These are phyloP conservation scores for Pilatotrama ljubarskyi DNA, from an alignment of 768 basidiomycete genomes.

Conservation along the genomic window DNA sequence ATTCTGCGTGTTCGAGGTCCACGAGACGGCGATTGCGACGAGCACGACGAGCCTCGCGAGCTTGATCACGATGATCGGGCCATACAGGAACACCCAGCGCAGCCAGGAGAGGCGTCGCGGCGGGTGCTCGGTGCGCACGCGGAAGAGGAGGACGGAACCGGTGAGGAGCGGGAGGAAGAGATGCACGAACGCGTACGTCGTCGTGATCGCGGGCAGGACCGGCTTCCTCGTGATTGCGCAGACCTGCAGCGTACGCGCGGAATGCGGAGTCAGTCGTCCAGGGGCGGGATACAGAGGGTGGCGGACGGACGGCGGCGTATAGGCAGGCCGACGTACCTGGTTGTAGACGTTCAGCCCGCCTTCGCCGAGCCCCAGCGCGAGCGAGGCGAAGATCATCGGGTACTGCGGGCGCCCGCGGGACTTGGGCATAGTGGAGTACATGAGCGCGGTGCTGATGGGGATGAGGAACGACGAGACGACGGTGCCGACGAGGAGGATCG, in stretches of 20 bases:
- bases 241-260: not conserved
- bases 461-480: slow-evolving; percentile 5
- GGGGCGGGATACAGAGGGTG: too few species aligned
- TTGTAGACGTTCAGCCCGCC: not conserved
- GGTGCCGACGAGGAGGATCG: slow-evolving; percentile 4
- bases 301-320: too few species aligned
- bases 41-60: slow-evolving; percentile 27
- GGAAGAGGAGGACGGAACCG: slow-evolving; percentile 39
- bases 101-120: not conserved
- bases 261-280: too few species aligned
- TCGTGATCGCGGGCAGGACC: not conserved
- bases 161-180: slow-evolving; percentile 33
- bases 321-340: not conserved
- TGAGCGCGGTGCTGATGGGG: slow-evolving; percentile 16
- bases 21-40: slow-evolving; percentile 19
- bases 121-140: slow-evolving; percentile 39
- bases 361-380: slow-evolving; percentile 10
- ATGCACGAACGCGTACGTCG: not conserved
- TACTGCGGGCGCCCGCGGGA: slow-evolving; percentile 23
- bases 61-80: slow-evolving; percentile 31
- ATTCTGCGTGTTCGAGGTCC: not conserved
- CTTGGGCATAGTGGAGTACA: slow-evolving; percentile 25
- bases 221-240: not conserved
- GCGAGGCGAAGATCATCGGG: slow-evolving; percentile 25
- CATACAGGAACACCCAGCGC: slow-evolving; percentile 19